Conservation (phyloP, 805 yeast species). For the Tetrapisispora fleetii region DNA sequence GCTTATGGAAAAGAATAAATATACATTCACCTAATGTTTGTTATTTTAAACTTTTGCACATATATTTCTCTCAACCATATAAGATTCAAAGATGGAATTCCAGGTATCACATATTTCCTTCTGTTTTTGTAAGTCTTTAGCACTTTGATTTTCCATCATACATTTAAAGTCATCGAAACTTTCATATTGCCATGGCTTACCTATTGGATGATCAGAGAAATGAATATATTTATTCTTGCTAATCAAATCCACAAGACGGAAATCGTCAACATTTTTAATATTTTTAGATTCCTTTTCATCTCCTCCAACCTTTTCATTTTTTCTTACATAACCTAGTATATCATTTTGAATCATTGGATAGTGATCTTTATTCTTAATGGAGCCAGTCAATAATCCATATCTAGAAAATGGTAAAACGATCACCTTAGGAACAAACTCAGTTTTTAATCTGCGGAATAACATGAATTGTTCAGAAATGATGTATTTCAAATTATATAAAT, state of each 20-base stretch:
- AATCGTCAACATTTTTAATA: not conserved
- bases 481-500: slow-evolving; percentile 19
- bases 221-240: slow-evolving; percentile 40
- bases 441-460: slow-evolving; percentile 20
- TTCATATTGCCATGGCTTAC: slow-evolving; percentile 48
- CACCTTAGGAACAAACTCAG: slow-evolving; percentile 17
- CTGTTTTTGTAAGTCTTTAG: slow-evolving; percentile 7
- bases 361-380: slow-evolving; percentile 18
- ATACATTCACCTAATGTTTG: not conserved
- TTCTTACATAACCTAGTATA: slow-evolving; percentile 21
- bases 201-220: slow-evolving; percentile 56
- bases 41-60: slow-evolving; percentile 6
- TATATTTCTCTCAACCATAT: slow-evolving; percentile 10
- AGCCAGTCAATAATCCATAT: slow-evolving; percentile 25
- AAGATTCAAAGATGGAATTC: slow-evolving; percentile 16
- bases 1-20: not conserved
- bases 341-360: slow-evolving; percentile 19
- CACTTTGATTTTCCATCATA: slow-evolving; percentile 6
- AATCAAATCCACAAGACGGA: slow-evolving; percentile 1
- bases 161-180: slow-evolving; percentile 17
- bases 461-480: slow-evolving; percentile 22
- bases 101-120: slow-evolving; percentile 18
- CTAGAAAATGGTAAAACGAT: slow-evolving; percentile 25
- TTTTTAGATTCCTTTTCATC: not conserved
- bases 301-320: slow-evolving; percentile 5